phyloP scores from a whole-genome alignment of 2,329 filamentous ascomycete genomes.

The Monosporascus sp. region DNA sequence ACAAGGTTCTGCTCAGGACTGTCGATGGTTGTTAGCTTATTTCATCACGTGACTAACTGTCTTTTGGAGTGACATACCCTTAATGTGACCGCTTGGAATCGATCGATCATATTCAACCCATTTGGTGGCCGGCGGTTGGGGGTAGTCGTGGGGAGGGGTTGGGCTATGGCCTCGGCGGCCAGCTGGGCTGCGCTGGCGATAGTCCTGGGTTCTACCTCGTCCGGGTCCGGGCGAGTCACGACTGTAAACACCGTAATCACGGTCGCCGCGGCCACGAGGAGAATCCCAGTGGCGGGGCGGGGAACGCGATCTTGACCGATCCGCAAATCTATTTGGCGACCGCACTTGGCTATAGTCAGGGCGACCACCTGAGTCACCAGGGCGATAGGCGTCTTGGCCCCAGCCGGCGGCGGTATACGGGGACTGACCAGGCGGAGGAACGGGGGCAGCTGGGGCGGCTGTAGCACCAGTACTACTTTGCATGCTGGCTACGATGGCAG shows the following conservation, averaged over 20 bases:
- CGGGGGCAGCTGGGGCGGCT: conserved; percentile 27
- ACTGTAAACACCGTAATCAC: conserved; percentile 67
- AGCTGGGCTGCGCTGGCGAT: conserved; percentile 82
- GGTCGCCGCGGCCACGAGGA: conserved; percentile 58
- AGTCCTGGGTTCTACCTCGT: conserved; percentile 58
- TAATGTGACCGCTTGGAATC: conserved; percentile 73
- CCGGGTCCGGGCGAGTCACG: conserved; percentile 60
- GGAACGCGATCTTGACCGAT: conserved; percentile 73
- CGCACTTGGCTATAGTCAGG: conserved; percentile 51
- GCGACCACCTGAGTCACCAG: conserved; percentile 49
- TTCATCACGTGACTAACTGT: background rate
- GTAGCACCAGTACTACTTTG: conserved; percentile 31
- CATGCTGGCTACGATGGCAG: conserved; percentile 49
- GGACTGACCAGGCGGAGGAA: conserved; percentile 34
- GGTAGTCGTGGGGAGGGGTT: conserved; percentile 40
- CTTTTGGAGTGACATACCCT: conserved; percentile 39
- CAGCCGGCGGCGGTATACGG: conserved; percentile 32
- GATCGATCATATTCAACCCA: conserved; percentile 74
- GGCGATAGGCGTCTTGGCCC: conserved; percentile 30
- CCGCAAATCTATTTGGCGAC: conserved; percentile 55
- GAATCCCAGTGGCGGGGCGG: conserved; percentile 68
- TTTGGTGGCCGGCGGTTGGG: conserved; percentile 43
- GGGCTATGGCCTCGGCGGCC: conserved; percentile 62
- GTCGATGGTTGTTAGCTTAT: conserved; percentile 9
- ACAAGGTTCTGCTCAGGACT: conserved; percentile 90